A percentile compares a stretch with the other conserved stretches of the same genome.
Conservation (phyloP, 805 yeast genomes). For the Candida succiphila region DNA sequence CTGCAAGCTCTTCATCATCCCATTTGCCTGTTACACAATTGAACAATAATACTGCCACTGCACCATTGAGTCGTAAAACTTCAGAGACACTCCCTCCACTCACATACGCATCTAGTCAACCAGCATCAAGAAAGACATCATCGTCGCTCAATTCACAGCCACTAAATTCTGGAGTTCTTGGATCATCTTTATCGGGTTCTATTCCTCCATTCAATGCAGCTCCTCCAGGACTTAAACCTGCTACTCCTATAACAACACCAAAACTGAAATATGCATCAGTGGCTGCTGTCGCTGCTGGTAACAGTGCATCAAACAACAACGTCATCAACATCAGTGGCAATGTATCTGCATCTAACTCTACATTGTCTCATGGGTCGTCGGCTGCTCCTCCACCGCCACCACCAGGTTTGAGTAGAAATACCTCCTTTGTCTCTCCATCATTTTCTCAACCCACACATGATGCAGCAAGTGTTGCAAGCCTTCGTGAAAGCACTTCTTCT, state of each 20-base stretch:
- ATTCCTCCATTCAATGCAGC: constrained; percentile 6
- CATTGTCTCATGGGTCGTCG: constrained; percentile 2
- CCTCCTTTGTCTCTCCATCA: not conserved
- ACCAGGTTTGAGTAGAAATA: not conserved
- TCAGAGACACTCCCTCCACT: not conserved
- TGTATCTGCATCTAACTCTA: not conserved
- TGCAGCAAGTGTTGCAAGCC: not conserved
- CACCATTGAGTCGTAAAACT: not conserved
- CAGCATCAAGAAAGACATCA: not conserved
- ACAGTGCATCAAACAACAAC: constrained; percentile 1
- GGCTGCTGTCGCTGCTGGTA: constrained; percentile 16
- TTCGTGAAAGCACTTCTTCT: constrained; percentile 9
- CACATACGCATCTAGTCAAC: not conserved
- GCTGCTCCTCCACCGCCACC: not conserved
- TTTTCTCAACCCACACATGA: too few species aligned
- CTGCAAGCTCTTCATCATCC: constrained; percentile 7
- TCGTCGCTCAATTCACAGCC: not conserved
- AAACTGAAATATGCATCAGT: constrained; percentile 26
- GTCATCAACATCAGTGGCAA: not conserved
- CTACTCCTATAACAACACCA: constrained; percentile 27
- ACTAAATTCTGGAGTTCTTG: too few species aligned
- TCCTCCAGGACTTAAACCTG: constrained; percentile 12
- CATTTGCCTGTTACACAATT: constrained; percentile 2
- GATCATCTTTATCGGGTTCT: too few species aligned
- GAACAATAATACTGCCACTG: not conserved